Evolutionary conservation across 139 green algal species (phyloP), one percentile per base, ranked within the genome.

Genomic region (Chlamydomonas sp.): DNA sequence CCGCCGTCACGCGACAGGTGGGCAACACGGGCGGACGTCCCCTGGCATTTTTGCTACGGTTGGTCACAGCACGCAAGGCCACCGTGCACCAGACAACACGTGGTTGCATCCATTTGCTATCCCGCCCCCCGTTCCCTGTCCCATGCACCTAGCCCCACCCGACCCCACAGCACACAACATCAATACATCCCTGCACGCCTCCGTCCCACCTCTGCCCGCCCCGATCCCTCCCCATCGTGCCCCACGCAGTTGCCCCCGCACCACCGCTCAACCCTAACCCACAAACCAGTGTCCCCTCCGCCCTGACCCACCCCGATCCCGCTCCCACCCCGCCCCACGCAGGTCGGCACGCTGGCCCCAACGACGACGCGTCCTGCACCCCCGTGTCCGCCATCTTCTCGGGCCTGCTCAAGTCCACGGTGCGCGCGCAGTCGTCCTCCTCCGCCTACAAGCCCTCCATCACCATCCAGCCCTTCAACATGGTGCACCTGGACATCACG

Each of bases 381-480:
- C 63, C 90, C 20, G 63, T 93, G 66, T 86, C 86, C 14, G 69
- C 85, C 77, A 85, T 90, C 76, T 93, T 93, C 85, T 85, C 63
- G n/a, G 89, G 89, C 63, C 49, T 49, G 57, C 63, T 90, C 60
- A 85, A 82, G 69, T 78, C 64, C 79, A 83, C 78, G 0, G 64
- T 91, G 15, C 78, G 67, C 60, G 80, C 79, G 18, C 57, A 72
- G 58, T 66, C 61, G 59, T 20, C 76, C 17, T 58, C 75, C n/a
- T n/a, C 66, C 17, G 64, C 63, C 31, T 84, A 85, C 60, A 84
- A 79, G 61, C 84, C 92, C 12, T 93, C 85, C 68, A 90, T 93
- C 84, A 98, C 94, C 2, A 82, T 95, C 61, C 79, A 97, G 90
- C 87, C 93, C 78, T 98, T 97, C 87, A 94, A 85, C 61, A 92